A percentile compares a stretch with the other conserved stretches of the same genome.
Conservation (phyloP, 805 yeast species). For the Schwanniomyces sp. region DNA sequence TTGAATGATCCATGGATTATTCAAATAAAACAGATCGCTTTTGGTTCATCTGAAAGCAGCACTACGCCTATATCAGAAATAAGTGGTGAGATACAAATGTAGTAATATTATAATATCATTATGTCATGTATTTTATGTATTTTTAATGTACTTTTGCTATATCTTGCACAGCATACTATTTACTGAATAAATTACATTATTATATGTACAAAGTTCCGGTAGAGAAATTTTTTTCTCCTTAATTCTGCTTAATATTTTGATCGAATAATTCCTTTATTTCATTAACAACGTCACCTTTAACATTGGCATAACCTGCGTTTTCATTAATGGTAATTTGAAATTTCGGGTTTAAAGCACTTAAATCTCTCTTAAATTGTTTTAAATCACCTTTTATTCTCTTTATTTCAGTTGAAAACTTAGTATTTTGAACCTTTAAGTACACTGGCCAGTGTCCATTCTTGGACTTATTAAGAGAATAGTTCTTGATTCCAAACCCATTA, state of each 20-base stretch:
- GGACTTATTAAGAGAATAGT: constrained; percentile 50
- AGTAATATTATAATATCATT: background rate
- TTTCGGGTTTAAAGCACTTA: constrained; percentile 50
- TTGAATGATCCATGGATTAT: constrained; percentile 88
- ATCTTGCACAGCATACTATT: background rate
- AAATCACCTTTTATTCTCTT: constrained; percentile 71
- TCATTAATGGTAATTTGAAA: constrained; percentile 40
- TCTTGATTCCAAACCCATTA: constrained; percentile 34
- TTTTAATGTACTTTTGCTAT: background rate
- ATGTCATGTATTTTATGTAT: background rate
- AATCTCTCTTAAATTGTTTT: constrained; percentile 62
- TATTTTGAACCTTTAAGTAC: constrained; percentile 65
- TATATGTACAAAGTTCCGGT: background rate
- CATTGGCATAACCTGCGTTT: constrained; percentile 34
- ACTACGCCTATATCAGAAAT: constrained; percentile 39
- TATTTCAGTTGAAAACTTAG: constrained; percentile 70
- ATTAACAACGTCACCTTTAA: constrained; percentile 40
- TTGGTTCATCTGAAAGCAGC: constrained; percentile 39
- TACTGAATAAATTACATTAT: background rate
- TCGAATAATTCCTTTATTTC: constrained; percentile 29
- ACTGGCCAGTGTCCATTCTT: constrained; percentile 77
- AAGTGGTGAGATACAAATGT: constrained; percentile 7
- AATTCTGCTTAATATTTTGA: constrained; percentile 6
- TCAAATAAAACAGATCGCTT: constrained; percentile 67
- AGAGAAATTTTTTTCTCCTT: background rate